Evolutionary conservation across 2,329 filamentous ascomycete genomes (phyloP), one percentile per base, ranked within the genome.

Genomic region (Hymenotorrendiella dingleyae): DNA sequence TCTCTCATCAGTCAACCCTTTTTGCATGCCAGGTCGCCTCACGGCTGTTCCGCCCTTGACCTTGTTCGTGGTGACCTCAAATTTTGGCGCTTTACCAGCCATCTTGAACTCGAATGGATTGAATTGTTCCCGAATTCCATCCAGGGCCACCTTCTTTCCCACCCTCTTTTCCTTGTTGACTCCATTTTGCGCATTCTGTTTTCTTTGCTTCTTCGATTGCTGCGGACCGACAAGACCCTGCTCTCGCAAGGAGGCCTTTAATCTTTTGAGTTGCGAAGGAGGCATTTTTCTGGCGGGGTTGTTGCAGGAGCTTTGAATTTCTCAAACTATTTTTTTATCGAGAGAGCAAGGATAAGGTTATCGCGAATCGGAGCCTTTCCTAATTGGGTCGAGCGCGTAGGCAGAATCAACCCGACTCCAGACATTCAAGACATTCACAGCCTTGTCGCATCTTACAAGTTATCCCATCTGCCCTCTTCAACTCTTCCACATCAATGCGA

Each of bases 41-140:
- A 83, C 72, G 49, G 83, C 64, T 36, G 74, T 74, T 50, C 75
- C 78, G 20, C 72, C 69, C 21, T 72, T 69, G 59, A 70, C 70
- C 37, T 72, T 76, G 50, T 77, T 78, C 40, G 75, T 90, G 0
- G 86, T 89, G 33, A 90, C 83, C 32, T 91, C 82, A 52, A 94
- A 94, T 59, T 97, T 97, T 43, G 81, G 81, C 0, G 82, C 85
- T 46, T 84, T 76, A 1, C 82, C 73, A 29, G 84, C 80, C 45
- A 85, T 80, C 66, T 94, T 94, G 62, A 95, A 78, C 61, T 98
- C 93, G 66, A 98, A 98, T 0, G 93, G 93, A 63, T 98, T 98
- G 76, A 97, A 97, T 54, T 90, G 84, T 59, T 97, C 90, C 60
- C 93, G 84, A 62, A 98, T 96, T 44, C 78, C 80, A 55, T 86